Conservation (phyloP, 1,284 basidiomycete species). For the Meira nashicola region DNA sequence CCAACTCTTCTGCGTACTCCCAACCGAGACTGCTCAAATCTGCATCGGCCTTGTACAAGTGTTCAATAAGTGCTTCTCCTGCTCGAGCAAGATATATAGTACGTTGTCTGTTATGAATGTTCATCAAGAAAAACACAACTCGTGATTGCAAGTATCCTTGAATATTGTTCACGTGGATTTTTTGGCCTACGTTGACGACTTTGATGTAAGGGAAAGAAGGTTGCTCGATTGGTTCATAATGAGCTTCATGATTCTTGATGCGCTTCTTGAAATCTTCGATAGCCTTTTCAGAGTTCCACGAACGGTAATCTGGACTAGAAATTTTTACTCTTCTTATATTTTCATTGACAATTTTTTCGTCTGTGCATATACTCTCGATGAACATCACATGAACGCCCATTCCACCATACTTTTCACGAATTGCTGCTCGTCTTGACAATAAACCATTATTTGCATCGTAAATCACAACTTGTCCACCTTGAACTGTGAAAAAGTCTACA, state of each 20-base stretch:
- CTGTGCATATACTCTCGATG: conserved; percentile 62
- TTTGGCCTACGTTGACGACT: conserved; percentile 77
- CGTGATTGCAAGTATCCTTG: conserved; percentile 79
- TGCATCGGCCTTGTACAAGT: conserved; percentile 97
- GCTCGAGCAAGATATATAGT: conserved; percentile 60
- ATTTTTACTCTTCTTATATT: conserved; percentile 97
- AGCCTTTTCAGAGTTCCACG: conserved; percentile 86
- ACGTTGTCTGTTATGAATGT: conserved; percentile 85
- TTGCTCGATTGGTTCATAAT: conserved; percentile 78
- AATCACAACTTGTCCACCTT: conserved; percentile 86
- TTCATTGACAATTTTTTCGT: conserved; percentile 77
- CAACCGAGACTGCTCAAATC: conserved; percentile 89
- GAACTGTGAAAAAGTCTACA: conserved; percentile 68
- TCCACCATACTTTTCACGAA: conserved; percentile 72
- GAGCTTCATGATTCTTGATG: conserved; percentile 79
- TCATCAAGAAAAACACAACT: conserved; percentile 95
- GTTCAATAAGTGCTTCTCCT: conserved; percentile 70
- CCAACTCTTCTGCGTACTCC: conserved; percentile 76
- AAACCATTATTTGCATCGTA: conserved; percentile 99
- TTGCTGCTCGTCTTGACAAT: conserved; percentile 62
- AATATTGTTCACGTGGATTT: conserved; percentile 64
- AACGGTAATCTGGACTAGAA: conserved; percentile 89
- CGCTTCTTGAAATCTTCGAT: conserved; percentile 83
- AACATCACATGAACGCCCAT: conserved; percentile 85
- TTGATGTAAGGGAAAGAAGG: conserved; percentile 81